Evolutionary conservation across 768 basidiomycete genomes (phyloP), one percentile per base, ranked within the genome.

Genomic region (Termitomyces bulborhizus): DNA sequence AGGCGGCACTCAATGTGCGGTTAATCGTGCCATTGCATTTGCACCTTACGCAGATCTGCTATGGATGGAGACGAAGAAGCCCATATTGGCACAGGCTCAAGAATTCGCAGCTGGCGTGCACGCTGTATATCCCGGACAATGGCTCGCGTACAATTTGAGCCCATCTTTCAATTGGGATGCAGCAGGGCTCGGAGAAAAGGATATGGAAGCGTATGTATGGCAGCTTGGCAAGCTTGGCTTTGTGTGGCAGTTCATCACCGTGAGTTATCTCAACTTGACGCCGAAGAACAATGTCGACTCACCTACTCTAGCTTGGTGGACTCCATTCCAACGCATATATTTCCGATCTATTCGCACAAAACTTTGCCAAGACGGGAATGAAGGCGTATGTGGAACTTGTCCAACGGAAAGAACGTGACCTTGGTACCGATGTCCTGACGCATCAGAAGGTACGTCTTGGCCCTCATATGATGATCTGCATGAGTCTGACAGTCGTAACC

Each of bases 221-320:
- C 81, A 92, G 64, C 78, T 99, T 26, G 96, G 92, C 46, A 95
- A 89, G 76, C 83, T 97, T 46, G 95, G 95, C 36, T 98, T 98
- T 71, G 87, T 94, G 63, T 98, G 95, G 94, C 95, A 98, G 71
- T 98, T 99, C 76, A 97, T 98, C 71, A 97, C 95, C 62, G 92
- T 94, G 50, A 64, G 89, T 45, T 62, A 11, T 21, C 13, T 3
- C 40, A 13, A 29, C 6, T 49, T 46, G 34, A 56, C 46, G 1
- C 3, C 34, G 1, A 41, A 44, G 6, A 47, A 42, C 32, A 13
- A 39, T 39, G 26, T 27, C 9, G 39, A 8, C 54, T 55, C 36
- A 60, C 54, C 57, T 36, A 36, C 46, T 57, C 2, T 66, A 97
- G 94, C 90, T 99, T 57, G 97, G 84, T 43, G 97, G 97, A 55